Evolutionary conservation across 441 rosid species (phyloP), one percentile per base, ranked within the genome.

Genomic region (Dalechampia spathulata): DNA sequence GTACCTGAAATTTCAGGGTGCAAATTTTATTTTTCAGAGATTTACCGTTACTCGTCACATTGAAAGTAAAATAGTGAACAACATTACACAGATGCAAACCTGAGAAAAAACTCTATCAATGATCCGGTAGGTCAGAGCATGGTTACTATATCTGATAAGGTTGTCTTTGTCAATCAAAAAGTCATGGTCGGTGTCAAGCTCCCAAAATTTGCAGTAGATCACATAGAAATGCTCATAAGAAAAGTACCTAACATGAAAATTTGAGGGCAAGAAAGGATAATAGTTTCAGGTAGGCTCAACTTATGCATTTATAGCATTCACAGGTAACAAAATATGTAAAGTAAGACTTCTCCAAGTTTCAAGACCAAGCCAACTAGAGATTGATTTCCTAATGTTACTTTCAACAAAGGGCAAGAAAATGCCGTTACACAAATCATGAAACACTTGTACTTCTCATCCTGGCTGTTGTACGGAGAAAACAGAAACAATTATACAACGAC

Each of bases 121-220:
- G 59, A 92, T 89, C 71, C 95, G 79, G 75, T 87, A 92, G 20
- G 99, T 92, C 63, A 86, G 92, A 8, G 92, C 94, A 65, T 86
- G 96, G 71, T 89, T 92, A 66, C 99, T 97, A 77, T 89, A 92
- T 87, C 82, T 80, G 72, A 92, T 83, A 27, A 92, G 96, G 73
- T 92, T 86, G 74, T 92, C 99, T 76, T 82, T 86, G 85, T 89
- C 94, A 19, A 92, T 86, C 58, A 80, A 61, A 75, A 92, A 87
- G 77, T 92, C 99, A 51, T 92, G 97, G 69, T 92, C 99, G 0
- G 88, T 79, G 64, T 92, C 97, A 59, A 92, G 85, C 80, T 92
- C 95, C 98, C 96, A 92, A 65, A 89, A 92, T 81, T 92, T 92
- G 86, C 98, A 92, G 84, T 92, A 92, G 75, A 92, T 81, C 37